A percentile compares a stretch with the other conserved stretches of the same genome.
These are phyloP conservation scores for Alternaria rosae DNA, from an alignment of 2,329 filamentous ascomycete genomes.

Conservation along the genomic window DNA sequence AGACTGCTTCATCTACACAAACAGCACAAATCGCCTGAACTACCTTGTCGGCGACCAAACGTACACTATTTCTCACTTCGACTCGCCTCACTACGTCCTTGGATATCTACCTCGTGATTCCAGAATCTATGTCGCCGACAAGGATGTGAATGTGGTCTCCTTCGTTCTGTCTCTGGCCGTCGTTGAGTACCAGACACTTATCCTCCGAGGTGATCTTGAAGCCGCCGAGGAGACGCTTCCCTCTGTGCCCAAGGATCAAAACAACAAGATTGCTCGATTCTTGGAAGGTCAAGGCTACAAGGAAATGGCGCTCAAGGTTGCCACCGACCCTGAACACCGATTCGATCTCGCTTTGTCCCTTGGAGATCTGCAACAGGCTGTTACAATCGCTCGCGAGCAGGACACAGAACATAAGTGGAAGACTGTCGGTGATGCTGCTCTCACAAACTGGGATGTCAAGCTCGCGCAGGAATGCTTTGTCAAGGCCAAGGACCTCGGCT, in stretches of 20 bases:
- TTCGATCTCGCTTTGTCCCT: conserved; percentile 89
- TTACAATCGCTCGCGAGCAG: conserved; percentile 81
- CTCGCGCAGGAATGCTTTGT: conserved; percentile 93
- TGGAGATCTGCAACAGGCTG: conserved; percentile 82
- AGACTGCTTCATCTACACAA: conserved; percentile 99
- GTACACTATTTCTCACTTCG: conserved; percentile 96
- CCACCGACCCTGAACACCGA: conserved; percentile 93
- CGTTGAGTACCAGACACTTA: conserved; percentile 95
- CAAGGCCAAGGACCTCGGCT: conserved; percentile 88
- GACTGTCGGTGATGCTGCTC: conserved; percentile 89
- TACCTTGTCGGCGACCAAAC: conserved; percentile 98
- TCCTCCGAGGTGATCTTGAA: conserved; percentile 92
- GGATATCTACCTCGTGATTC: conserved; percentile 96
- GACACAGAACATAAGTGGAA: conserved; percentile 99
- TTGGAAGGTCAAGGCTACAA: conserved; percentile 97
- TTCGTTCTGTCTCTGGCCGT: conserved; percentile 91
- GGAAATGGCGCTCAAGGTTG: conserved; percentile 91
- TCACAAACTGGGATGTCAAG: conserved; percentile 83
- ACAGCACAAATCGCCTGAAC: conserved; percentile 93
- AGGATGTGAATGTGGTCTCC: conserved; percentile 90
- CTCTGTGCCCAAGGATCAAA: conserved; percentile 87
- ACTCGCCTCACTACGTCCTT: conserved; percentile 91
- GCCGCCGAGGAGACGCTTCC: conserved; percentile 83
- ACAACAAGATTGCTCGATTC: conserved; percentile 98
- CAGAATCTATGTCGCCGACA: conserved; percentile 93